phyloP scores from a whole-genome alignment of 345 rosid species.

The Heritiera fomes region DNA sequence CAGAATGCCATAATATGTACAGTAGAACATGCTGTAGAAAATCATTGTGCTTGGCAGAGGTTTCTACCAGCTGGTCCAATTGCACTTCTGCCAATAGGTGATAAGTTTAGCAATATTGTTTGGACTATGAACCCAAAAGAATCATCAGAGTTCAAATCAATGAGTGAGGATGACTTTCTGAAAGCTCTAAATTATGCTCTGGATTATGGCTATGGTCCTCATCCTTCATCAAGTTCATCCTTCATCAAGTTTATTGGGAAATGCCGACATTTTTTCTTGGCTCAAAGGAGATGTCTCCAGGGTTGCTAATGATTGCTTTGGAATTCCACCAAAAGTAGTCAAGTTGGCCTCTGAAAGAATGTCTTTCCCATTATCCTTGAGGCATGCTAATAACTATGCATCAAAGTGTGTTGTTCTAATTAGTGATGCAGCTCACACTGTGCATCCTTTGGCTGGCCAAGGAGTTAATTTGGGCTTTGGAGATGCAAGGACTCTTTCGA shows the following conservation, averaged over 20 bases:
- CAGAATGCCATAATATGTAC: conserved; percentile 94
- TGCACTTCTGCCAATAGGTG: conserved; percentile 85
- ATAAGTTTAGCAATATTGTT: conserved; percentile 84
- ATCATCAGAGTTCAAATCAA: conserved; percentile 58
- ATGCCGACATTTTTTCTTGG: conserved; percentile 56
- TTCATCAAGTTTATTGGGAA: conserved; percentile 42
- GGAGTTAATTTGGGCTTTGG: conserved; percentile 95
- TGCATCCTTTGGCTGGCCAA: conserved; percentile 97
- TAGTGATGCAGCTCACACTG: conserved; percentile 95
- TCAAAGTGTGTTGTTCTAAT: conserved; percentile 67
- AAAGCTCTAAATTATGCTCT: conserved; percentile 76
- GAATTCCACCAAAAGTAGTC: conserved; percentile 73
- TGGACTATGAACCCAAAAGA: conserved; percentile 92
- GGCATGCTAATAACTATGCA: conserved; percentile 70
- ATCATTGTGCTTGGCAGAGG: conserved; percentile 85
- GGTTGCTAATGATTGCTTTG: conserved; percentile 61
- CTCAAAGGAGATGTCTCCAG: conserved; percentile 41
- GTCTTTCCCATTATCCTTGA: conserved; percentile 85
- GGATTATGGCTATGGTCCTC: conserved; percentile 82
- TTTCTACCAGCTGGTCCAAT: conserved; percentile 90
- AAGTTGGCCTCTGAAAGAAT: conserved; percentile 78
- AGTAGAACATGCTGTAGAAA: conserved; percentile 72
- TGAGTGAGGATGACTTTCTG: conserved; percentile 78
- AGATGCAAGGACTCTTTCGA: conserved; percentile 77
- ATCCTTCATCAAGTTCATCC: too few relatives aligned